phyloP scores from a whole-genome alignment of 768 basidiomycete genomes.

The Asterophora parasitica region DNA sequence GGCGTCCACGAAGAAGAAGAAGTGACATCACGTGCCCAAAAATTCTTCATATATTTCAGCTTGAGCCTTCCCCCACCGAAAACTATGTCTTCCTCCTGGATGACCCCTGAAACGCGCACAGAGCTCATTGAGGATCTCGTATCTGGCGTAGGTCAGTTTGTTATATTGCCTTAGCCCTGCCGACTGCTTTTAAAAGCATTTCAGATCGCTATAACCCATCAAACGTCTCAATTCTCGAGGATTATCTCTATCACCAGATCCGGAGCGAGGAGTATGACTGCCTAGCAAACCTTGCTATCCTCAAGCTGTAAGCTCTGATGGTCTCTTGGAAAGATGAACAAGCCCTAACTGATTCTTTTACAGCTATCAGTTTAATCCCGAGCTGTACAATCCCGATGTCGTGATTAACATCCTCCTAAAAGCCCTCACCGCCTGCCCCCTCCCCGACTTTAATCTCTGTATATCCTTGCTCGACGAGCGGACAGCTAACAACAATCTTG shows the following conservation, averaged over 20 bases:
- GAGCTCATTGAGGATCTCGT: conserved; percentile 89
- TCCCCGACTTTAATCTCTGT: conserved; percentile 93
- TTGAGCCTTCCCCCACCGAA: background rate
- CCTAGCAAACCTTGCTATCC: conserved; percentile 89
- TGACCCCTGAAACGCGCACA: conserved; percentile 71
- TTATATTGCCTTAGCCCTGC: background rate
- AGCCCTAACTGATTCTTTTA: conserved; percentile 4
- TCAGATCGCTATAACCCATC: conserved; percentile 96
- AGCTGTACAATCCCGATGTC: conserved; percentile 88
- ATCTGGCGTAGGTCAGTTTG: conserved; percentile 77
- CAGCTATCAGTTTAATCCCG: conserved; percentile 95
- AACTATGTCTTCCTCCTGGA: conserved; percentile 60
- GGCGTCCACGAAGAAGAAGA: background rate
- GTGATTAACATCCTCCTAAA: conserved; percentile 94
- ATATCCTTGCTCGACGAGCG: conserved; percentile 88
- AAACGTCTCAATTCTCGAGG: conserved; percentile 90
- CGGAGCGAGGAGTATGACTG: conserved; percentile 90
- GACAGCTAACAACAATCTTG: conserved; percentile 45
- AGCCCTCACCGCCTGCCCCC: conserved; percentile 76
- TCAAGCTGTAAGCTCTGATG: conserved; percentile 67
- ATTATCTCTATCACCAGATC: conserved; percentile 94
- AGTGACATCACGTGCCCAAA: conserved; percentile 21
- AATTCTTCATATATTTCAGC: conserved; percentile 21
- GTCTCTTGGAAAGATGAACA: background rate
- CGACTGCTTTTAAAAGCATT: conserved; percentile 6